Base-by-base conservation (phyloP, 345 rosid species). In the Triadica sebifera region DNA sequence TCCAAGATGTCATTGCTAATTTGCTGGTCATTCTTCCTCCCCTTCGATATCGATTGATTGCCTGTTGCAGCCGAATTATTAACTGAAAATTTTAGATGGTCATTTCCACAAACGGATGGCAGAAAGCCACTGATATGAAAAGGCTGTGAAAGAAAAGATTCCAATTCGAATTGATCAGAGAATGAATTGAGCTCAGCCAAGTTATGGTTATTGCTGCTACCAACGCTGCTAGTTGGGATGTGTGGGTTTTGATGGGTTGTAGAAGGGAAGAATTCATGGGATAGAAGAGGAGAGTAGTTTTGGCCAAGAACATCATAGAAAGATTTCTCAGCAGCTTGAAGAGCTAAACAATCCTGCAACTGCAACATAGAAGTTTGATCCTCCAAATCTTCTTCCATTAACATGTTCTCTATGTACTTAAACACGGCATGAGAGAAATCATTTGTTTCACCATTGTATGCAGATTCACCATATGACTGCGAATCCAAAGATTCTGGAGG, bases 381-480 rank as follows among this genome's bases (percentile, higher is more conserved):
- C 34, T 52, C 77, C 66, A 67, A 34, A 2, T 68, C 70, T 22
- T 73, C 81, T 62, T 78, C 81, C 77, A 78, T 73, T 58, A 78
- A 39, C 0, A 78, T 52, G 46, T 78, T 74, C n/a, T 52, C 16
- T 29, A 78, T 63, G 65, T 61, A 78, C 58, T 78, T 68, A 1
- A 69, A 10, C 6, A 63, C 72, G 29, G 71, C 51, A 17, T 34
- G 47, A 12, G 68, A 60, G 59, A 29, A 68, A 61, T 77, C 72
- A 19, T 4, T n/a, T 6, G 66, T 59, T 16, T 75, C 85, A 45
- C 66, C 65, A 25, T 66, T 79, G 47, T 71, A 84, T 29, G 77
- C 70, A 24, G 83, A 83, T 41, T 81, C 81, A 55, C 66, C 83
- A 73, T 83, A 77, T 2, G 74, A 67, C 74, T 37, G 65, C 3